Base-by-base conservation (phyloP, 2,329 filamentous ascomycete species). In the Balansia obtecta region DNA sequence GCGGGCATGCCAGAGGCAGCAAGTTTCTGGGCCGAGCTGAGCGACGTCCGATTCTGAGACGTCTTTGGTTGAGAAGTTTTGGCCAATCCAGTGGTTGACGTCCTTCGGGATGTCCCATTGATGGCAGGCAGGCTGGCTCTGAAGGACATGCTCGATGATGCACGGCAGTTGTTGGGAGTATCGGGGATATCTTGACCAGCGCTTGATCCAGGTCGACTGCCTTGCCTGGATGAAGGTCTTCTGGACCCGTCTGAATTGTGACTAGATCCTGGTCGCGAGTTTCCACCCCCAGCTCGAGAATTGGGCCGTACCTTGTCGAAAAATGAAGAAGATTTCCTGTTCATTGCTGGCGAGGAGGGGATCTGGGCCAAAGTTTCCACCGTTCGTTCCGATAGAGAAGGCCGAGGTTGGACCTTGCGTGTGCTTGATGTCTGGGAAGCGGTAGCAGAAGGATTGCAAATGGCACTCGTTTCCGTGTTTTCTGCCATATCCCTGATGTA, bases 361-460 rank as follows among this genome's bases (percentile, higher is more conserved):
- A 95, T 71, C 45, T 82, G 79, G 3, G 88, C 77, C 6, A 96
- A 70, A 0, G 88, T 95, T 63, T 95, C 88, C 41, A 95, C 83
- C 0, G 90, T 94, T 52, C 91, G 76, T 58, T 96, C 90, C 0
- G 85, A 82, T 4, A 96, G 72, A 0, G 87, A 90, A 48, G 77
- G 72, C 49, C 68, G 61, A 33, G 65, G 65, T 22, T 52, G 54
- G 32, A 56, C 53, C 11, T 58, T 59, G 53, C 50, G 38, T 2
- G 52, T 60, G 52, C 44, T 57, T 54, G 52, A 57, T 57, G 46
- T 59, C 50, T 10, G 58, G 52, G 49, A 42, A 52, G 3, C 32
- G 52, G 49, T 41, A 52, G 3, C 32, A 52, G 38, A 46, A 4
- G 45, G 20, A 32, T 58, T 53, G 12, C 61, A 55, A 10, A 30